Evolutionary conservation across 441 rosid genomes (phyloP), one percentile per base, ranked within the genome.

Genomic region (Adansonia rubrostipa): DNA sequence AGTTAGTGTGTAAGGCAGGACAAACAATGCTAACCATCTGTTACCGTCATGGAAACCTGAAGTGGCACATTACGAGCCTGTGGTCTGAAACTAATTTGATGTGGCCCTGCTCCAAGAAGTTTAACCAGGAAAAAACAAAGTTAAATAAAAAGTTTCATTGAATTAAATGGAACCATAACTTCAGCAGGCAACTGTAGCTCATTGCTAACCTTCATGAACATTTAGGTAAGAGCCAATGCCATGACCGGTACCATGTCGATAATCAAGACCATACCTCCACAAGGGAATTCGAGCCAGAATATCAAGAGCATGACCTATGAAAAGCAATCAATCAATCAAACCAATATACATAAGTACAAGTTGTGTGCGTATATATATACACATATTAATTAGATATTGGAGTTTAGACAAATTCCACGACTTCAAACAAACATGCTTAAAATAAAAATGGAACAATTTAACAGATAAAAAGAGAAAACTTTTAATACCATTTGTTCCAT

Each of bases 161-260:
- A 68, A 56, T 44, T 17, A 74, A 74, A 33, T 42, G 40, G 48
- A 69, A 47, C 40, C 11, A 68, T 24, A 57, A 24, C 19, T 33
- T 42, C 65, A 60, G 74, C 20, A 60, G 47, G 42, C 73, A 78
- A 50, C 47, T 40, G 60, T 60, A 56, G 53, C 63, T 80, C 71
- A 84, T 78, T 36, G 77, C 89, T 78, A 78, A 87, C 99, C 99
- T 91, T 94, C 99, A 87, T 96, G 99, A 82, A 96, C 97, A 47
- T 82, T 88, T 72, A 96, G 88, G 86, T 92, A 96, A 78, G 99
- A 96, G 20, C 99, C 98, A 67, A 96, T 86, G 73, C 99, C 99
- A 85, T 96, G 99, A 78, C 99, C 99, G 80, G 99, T 96, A 51
- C 98, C 99, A 73, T 96, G 99, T 60, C 95, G 89, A 83, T 91